These are phyloP conservation scores for Mycena sanguinolenta DNA, from an alignment of 768 basidiomycete genomes.

Conservation along the genomic window DNA sequence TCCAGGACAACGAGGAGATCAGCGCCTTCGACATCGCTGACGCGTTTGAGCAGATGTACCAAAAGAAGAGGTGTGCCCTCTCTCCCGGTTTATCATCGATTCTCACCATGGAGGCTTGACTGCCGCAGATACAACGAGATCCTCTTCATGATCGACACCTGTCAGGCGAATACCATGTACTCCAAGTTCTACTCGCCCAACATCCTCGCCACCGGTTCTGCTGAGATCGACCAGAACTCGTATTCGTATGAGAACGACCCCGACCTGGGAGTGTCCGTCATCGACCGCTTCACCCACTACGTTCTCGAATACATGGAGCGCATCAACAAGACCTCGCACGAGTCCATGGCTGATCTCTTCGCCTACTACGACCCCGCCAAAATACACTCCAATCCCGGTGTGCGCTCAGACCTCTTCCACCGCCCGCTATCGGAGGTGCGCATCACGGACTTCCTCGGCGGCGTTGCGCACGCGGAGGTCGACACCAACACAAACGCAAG, in stretches of 20 bases:
- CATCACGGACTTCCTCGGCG: constrained; percentile 91
- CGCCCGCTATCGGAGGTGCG: constrained; percentile 71
- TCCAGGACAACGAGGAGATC: constrained; percentile 99
- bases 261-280: constrained; percentile 95
- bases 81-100: not conserved
- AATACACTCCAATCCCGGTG: constrained; percentile 90
- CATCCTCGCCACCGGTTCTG: constrained; percentile 91
- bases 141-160: constrained; percentile 98
- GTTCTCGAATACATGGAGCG: constrained; percentile 92
- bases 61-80: constrained; percentile 84
- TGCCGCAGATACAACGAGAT: constrained; percentile 94
- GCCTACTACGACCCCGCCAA: constrained; percentile 78
- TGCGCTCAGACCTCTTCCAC: constrained; percentile 85
- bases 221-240: constrained; percentile 87
- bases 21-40: constrained; percentile 98
- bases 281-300: constrained; percentile 95
- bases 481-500: too few species aligned
- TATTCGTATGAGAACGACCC: constrained; percentile 97
- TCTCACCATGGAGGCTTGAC: not conserved
- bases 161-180: constrained; percentile 97
- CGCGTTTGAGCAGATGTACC: constrained; percentile 98
- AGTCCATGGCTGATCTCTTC: constrained; percentile 88
- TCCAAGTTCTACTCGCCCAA: constrained; percentile 94
- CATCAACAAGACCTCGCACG: constrained; percentile 90
- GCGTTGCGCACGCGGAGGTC: constrained; percentile 87